A percentile compares a stretch with the other conserved stretches of the same genome.
Conservation (phyloP, 2,329 filamentous ascomycete genomes). For the Lachnum nothofagi region DNA sequence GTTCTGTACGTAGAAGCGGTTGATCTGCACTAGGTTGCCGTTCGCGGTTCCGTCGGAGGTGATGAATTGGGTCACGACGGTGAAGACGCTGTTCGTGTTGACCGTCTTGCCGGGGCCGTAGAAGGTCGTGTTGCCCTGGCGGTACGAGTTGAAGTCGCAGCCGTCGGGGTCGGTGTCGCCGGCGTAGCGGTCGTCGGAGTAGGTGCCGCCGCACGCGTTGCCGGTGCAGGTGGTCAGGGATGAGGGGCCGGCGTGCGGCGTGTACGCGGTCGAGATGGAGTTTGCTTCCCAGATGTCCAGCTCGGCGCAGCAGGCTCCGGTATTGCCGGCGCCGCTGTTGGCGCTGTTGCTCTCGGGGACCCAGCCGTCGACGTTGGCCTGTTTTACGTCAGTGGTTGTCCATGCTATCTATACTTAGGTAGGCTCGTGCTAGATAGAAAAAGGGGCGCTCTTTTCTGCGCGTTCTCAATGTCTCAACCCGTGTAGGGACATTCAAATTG, state of each 20-base stretch:
- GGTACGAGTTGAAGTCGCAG: conserved; percentile 58
- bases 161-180: conserved; percentile 56
- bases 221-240: conserved; percentile 37
- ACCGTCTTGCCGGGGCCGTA: conserved; percentile 50
- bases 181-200: conserved; percentile 40
- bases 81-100: conserved; percentile 48
- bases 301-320: conserved; percentile 60
- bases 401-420: no score
- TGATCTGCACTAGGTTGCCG: conserved; percentile 48
- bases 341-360: conserved; percentile 40
- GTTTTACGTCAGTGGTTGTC: no score
- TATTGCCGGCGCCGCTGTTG: conserved; percentile 47
- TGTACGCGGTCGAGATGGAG: conserved; percentile 50
- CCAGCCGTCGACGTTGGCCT: conserved; percentile 53
- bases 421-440: no score
- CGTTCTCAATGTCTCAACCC: no score
- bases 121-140: conserved; percentile 51
- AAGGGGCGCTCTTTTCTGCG: no score
- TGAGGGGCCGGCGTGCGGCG: conserved; percentile 51
- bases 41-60: conserved; percentile 42
- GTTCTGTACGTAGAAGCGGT: conserved; percentile 51
- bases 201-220: conserved; percentile 40
- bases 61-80: conserved; percentile 56
- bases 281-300: conserved; percentile 66
- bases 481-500: no score